Percentiles rank a stretch among this genome's conserved stretches.
phyloP scores from a whole-genome alignment of 148 eudicot genomes.

The Fallopia convolvulus region DNA sequence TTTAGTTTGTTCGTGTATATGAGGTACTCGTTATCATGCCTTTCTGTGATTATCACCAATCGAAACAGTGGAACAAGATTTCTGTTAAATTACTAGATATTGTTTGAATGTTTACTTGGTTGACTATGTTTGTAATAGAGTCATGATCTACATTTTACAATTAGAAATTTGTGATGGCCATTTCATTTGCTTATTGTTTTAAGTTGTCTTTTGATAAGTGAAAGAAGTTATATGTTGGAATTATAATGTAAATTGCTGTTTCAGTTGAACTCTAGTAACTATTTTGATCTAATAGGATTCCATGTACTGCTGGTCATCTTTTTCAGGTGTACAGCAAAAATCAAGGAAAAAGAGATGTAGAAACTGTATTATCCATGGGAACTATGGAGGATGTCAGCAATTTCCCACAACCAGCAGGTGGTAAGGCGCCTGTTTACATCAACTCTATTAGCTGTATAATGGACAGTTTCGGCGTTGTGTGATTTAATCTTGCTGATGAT shows the following conservation, averaged over 20 bases:
- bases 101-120: not conserved
- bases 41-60: not conserved
- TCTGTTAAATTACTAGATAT: not conserved
- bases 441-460: not conserved
- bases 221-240: not conserved
- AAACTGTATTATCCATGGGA: conserved; percentile 91
- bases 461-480: not conserved
- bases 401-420: conserved; percentile 98
- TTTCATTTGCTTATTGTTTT: not conserved
- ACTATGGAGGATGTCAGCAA: conserved; percentile 96
- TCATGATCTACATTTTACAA: not conserved
- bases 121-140: not conserved
- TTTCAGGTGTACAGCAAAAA: conserved; percentile 88
- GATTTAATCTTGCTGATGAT: not conserved
- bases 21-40: not conserved
- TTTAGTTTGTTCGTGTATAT: not conserved
- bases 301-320: not conserved
- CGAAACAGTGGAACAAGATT: not conserved
- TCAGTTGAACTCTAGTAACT: not conserved
- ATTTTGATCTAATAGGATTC: not conserved
- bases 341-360: conserved; percentile 98
- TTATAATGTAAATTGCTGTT: not conserved
- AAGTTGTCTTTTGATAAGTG: not conserved
- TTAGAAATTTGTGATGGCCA: not conserved
- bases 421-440: conserved; percentile 25